phyloP scores from a whole-genome alignment of 1,284 basidiomycete species.

The Boletus subluridellus region DNA sequence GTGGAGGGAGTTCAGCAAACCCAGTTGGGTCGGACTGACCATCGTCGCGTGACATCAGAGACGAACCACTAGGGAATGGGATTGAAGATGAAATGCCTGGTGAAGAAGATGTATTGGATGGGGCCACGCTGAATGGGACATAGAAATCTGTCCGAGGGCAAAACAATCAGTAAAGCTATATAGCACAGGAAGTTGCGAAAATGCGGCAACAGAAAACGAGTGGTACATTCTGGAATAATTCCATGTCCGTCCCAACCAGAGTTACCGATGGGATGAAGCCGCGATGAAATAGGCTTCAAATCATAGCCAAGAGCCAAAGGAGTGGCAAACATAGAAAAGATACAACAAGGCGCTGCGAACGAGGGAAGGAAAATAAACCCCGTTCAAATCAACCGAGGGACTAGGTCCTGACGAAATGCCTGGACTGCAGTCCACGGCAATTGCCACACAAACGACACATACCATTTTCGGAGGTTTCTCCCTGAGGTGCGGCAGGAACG shows the following conservation, averaged over 20 bases:
- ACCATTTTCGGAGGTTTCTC: conserved; percentile 11
- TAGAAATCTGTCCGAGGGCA: conserved; percentile 4
- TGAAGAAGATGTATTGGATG: background rate
- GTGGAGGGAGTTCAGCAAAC: background rate
- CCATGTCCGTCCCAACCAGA: background rate
- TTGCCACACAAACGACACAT: conserved; percentile 16
- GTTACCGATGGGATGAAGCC: background rate
- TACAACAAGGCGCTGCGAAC: background rate
- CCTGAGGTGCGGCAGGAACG: background rate
- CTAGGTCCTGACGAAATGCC: background rate
- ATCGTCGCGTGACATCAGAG: conserved; percentile 6
- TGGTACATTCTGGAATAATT: background rate
- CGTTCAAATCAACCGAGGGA: background rate
- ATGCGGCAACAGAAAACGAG: background rate
- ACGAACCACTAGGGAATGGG: background rate
- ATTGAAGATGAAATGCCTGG: background rate
- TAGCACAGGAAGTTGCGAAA: background rate
- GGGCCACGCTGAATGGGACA: background rate
- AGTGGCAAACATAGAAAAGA: background rate
- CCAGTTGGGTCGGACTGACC: background rate
- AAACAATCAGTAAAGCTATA: background rate
- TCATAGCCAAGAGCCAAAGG: background rate
- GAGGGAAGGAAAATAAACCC: background rate
- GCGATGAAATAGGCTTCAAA: background rate
- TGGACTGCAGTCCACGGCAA: conserved; percentile 7